Evolutionary conservation across 2,329 filamentous ascomycete species (phyloP).

Genomic region (Xylaria sp.): DNA sequence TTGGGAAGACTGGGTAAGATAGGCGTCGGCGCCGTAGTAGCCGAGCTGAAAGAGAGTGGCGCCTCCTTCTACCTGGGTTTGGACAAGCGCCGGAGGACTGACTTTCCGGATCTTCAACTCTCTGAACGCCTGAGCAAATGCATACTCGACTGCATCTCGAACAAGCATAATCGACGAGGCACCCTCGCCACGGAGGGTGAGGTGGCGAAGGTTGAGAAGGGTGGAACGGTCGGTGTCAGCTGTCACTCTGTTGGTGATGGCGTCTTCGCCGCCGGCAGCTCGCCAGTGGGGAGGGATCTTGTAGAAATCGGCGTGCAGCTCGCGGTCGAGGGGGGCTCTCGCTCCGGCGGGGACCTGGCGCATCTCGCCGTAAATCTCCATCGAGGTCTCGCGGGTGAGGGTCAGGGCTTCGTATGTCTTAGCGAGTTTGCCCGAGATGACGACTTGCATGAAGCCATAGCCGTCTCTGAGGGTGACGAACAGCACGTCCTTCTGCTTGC

Average conservation of each 20-base stretch:
- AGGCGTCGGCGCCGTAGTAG: slow-evolving; percentile 90
- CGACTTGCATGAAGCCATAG: slow-evolving; percentile 79
- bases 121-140: slow-evolving; percentile 82
- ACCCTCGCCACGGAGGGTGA: slow-evolving; percentile 85
- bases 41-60: slow-evolving; percentile 89
- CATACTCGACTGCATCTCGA: slow-evolving; percentile 80
- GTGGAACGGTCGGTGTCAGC: slow-evolving; percentile 56
- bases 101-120: slow-evolving; percentile 84
- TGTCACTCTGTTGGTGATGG: slow-evolving; percentile 82
- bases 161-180: slow-evolving; percentile 89
- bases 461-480: slow-evolving; percentile 50
- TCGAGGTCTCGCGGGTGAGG: slow-evolving; percentile 86
- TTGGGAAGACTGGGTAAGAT: slow-evolving; percentile 95
- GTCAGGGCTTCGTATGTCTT: slow-evolving; percentile 93
- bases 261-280: slow-evolving; percentile 84
- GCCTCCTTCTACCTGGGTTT: slow-evolving; percentile 94
- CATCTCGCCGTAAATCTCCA: slow-evolving; percentile 86
- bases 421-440: slow-evolving; percentile 69
- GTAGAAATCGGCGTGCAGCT: slow-evolving; percentile 92
- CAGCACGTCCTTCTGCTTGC: slow-evolving; percentile 32
- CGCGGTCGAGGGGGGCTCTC: slow-evolving; percentile 83
- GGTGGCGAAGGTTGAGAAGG: slow-evolving; percentile 63
- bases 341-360: slow-evolving; percentile 80
- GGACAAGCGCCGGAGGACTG: slow-evolving; percentile 88
- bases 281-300: slow-evolving; percentile 74